A percentile compares a stretch with the other conserved stretches of the same genome.
Conservation (phyloP, 495 filamentous ascomycete genomes). For the Penicillium nucicola region DNA sequence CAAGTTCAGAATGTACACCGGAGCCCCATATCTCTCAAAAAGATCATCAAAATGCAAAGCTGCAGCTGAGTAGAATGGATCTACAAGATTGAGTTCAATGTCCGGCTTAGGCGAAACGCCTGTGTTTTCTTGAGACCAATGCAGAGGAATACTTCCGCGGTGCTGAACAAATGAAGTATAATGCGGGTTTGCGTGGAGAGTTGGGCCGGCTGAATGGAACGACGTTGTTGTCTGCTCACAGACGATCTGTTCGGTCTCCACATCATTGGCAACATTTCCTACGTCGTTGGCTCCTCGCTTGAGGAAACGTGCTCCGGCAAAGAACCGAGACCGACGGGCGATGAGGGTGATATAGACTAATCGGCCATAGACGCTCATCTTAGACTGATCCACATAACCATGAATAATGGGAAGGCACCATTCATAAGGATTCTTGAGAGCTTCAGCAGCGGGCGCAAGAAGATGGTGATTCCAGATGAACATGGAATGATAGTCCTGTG, state of each 20-base stretch:
- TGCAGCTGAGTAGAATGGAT: constrained; percentile 95
- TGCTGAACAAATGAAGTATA: constrained; percentile 98
- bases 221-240: constrained; percentile 91
- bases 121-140: constrained; percentile 97
- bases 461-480: constrained; percentile 97
- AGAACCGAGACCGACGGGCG: constrained; percentile 86
- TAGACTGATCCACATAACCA: constrained; percentile 90
- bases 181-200: constrained; percentile 79
- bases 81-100: constrained; percentile 88
- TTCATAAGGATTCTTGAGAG: constrained; percentile 77
- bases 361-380: constrained; percentile 78
- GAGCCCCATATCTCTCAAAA: constrained; percentile 89
- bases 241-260: constrained; percentile 99
- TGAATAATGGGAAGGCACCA: constrained; percentile 97
- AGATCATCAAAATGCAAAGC: constrained; percentile 96
- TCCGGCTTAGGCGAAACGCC: constrained; percentile 94
- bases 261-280: constrained; percentile 96
- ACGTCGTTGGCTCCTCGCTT: constrained; percentile 95
- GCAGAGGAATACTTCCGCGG: constrained; percentile 91
- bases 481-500: constrained; percentile 83
- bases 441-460: constrained; percentile 66
- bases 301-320: constrained; percentile 90
- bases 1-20: constrained; percentile 88
- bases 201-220: constrained; percentile 87
- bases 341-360: constrained; percentile 90